Evolutionary conservation across 768 basidiomycete genomes (phyloP).

Genomic region (Amanita brunnescens): DNA sequence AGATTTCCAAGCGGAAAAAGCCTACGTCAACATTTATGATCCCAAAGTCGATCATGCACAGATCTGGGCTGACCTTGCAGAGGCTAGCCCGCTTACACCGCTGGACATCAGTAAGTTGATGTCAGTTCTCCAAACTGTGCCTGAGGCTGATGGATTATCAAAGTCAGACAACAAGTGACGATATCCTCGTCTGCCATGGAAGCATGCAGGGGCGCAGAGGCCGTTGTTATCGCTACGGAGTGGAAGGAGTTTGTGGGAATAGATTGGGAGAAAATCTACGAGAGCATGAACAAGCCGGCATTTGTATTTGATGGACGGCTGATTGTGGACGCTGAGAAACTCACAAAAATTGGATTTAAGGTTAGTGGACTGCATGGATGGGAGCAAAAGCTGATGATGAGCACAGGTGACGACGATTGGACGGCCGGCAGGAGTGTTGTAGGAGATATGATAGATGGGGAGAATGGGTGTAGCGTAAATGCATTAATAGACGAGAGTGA

Average conservation of each 20-base stretch:
- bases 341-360: conserved; percentile 87
- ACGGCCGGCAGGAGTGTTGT: not conserved
- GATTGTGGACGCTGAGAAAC: conserved; percentile 71
- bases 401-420: conserved; percentile 7
- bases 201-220: conserved; percentile 85
- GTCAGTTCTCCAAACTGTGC: not conserved
- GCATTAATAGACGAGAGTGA: not conserved
- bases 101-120: conserved; percentile 58
- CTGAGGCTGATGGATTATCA: not conserved
- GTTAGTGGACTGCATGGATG: conserved; percentile 24
- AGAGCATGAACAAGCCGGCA: conserved; percentile 93
- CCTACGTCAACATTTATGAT: conserved; percentile 83
- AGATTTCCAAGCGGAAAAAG: conserved; percentile 88
- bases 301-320: conserved; percentile 94
- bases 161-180: conserved; percentile 85
- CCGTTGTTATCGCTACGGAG: conserved; percentile 93
- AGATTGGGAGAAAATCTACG: conserved; percentile 83
- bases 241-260: conserved; percentile 96
- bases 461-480: not conserved
- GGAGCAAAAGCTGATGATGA: not conserved
- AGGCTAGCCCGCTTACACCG: conserved; percentile 55
- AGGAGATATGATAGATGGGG: too few species aligned
- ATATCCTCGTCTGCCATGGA: conserved; percentile 73
- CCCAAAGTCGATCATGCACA: conserved; percentile 81
- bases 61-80: conserved; percentile 76